These are phyloP conservation scores for Chalciporus sp. DNA, from an alignment of 1,284 basidiomycete species.

Conservation along the genomic window DNA sequence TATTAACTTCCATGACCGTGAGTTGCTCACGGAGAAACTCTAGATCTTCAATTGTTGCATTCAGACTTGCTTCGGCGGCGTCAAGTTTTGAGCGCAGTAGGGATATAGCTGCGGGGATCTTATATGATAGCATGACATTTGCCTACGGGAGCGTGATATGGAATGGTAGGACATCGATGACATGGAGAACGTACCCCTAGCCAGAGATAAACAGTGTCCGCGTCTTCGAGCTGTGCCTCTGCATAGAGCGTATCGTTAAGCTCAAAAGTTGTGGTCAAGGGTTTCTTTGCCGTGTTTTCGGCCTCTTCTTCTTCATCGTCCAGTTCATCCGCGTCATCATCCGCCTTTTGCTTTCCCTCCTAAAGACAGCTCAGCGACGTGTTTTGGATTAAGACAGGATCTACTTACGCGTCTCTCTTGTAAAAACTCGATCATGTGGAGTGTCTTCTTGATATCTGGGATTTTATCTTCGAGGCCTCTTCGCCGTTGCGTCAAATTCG, in stretches of 20 bases:
- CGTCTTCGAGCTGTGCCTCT: conserved; percentile 86
- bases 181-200: conserved; percentile 75
- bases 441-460: conserved; percentile 93
- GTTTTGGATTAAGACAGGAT: background rate
- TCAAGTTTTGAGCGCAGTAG: conserved; percentile 82
- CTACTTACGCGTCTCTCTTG: conserved; percentile 66
- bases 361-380: conserved; percentile 27
- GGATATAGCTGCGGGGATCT: conserved; percentile 77
- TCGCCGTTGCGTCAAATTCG: conserved; percentile 80
- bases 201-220: conserved; percentile 93
- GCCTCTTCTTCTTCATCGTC: conserved; percentile 52
- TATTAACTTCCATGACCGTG: conserved; percentile 98
- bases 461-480: conserved; percentile 90
- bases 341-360: conserved; percentile 61
- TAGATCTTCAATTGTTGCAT: conserved; percentile 82
- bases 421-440: conserved; percentile 87
- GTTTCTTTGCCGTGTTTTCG: conserved; percentile 43
- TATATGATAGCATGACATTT: conserved; percentile 97
- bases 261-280: conserved; percentile 88
- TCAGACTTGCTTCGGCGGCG: conserved; percentile 70
- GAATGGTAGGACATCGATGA: background rate
- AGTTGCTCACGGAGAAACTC: conserved; percentile 95
- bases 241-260: conserved; percentile 95
- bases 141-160: conserved; percentile 55
- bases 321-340: conserved; percentile 46